A percentile compares a stretch with the other conserved stretches of the same genome.
These are phyloP conservation scores for Kwoniella newhampshirensis DNA, from an alignment of 768 basidiomycete species.

Conservation along the genomic window DNA sequence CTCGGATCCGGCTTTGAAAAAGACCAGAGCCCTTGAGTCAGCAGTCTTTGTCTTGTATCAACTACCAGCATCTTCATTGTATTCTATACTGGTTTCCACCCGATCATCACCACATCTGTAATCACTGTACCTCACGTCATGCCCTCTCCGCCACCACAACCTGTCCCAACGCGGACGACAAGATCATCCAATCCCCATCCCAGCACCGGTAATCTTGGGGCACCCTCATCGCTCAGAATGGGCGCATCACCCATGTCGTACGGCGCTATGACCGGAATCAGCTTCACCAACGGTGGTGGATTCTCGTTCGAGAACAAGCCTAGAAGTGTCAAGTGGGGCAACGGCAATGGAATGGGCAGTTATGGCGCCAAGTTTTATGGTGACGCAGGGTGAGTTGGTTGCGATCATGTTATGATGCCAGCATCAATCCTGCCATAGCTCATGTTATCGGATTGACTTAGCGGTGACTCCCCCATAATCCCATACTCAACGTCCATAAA, in stretches of 20 bases:
- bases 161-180: conserved; percentile 27
- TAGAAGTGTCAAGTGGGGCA: conserved; percentile 28
- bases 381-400: conserved; percentile 35
- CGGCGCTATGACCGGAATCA: conserved; percentile 43
- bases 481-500: conserved; percentile 44
- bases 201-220: conserved; percentile 8
- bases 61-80: too few relatives aligned
- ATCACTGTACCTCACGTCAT: conserved; percentile 28
- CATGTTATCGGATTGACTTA: conserved; percentile 1
- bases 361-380: conserved; percentile 48
- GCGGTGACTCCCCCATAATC: conserved; percentile 35
- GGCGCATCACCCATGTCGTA: conserved; percentile 44
- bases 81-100: too few relatives aligned
- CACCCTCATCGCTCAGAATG: conserved; percentile 15
- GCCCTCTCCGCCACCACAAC: conserved; percentile 33
- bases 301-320: conserved; percentile 39
- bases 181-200: conserved; percentile 12
- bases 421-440: not conserved
- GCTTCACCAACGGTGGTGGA: conserved; percentile 43
- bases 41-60: too few relatives aligned
- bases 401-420: not conserved
- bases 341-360: conserved; percentile 33
- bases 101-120: too few relatives aligned
- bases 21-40: too few relatives aligned
- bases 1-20: too few relatives aligned